Conservation (phyloP, 179 eudicot genomes). For the Beta lomatogona region DNA sequence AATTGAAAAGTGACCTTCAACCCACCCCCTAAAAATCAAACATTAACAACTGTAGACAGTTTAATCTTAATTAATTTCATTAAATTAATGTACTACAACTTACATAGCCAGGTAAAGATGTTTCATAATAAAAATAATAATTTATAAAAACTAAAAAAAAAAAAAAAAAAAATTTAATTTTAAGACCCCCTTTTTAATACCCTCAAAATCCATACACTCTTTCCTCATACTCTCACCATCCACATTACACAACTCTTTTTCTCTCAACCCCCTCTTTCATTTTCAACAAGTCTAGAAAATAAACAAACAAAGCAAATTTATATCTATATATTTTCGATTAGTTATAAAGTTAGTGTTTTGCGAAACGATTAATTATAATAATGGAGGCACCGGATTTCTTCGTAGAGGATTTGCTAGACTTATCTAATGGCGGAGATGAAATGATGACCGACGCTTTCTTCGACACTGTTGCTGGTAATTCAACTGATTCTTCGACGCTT, state of each 20-base stretch:
- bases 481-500: conserved; percentile 56
- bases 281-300: not conserved
- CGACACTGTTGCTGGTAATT: conserved; percentile 41
- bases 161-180: conserved; percentile 8
- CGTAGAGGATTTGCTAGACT: conserved; percentile 77
- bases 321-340: too few relatives aligned
- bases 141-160: not conserved
- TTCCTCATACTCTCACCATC: not conserved
- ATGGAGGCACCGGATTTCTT: conserved; percentile 58
- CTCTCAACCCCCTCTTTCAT: not conserved
- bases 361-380: not conserved
- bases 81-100: not conserved
- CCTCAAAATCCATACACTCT: conserved; percentile 32
- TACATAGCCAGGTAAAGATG: not conserved
- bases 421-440: conserved; percentile 78
- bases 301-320: too few relatives aligned
- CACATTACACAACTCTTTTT: not conserved
- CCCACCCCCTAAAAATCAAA: not conserved
- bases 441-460: conserved; percentile 62
- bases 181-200: conserved; percentile 40
- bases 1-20: not conserved
- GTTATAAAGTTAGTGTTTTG: too few relatives aligned
- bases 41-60: conserved; percentile 21
- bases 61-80: not conserved
- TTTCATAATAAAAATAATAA: not conserved